phyloP scores from a whole-genome alignment of 495 filamentous ascomycete species.

The Glarea lozoyensis region DNA sequence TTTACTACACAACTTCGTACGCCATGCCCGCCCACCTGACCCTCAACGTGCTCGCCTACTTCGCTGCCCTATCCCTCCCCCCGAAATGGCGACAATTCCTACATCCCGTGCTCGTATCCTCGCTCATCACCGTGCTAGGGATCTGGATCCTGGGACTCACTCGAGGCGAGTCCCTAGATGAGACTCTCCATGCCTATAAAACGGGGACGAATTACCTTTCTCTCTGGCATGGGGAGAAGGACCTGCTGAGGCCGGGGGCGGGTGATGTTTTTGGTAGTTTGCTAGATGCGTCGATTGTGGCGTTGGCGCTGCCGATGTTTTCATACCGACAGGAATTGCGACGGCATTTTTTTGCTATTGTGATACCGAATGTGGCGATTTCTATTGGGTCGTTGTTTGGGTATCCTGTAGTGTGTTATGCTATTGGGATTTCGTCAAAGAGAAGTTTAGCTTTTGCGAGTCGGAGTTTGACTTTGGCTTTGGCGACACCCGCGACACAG shows the following conservation, averaged over 20 bases:
- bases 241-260: slow-evolving; percentile 30
- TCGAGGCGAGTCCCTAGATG: slow-evolving; percentile 21
- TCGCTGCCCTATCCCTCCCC: slow-evolving; percentile 36
- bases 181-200: slow-evolving; percentile 31
- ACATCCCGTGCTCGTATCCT: slow-evolving; percentile 43
- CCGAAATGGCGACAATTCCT: slow-evolving; percentile 31
- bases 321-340: slow-evolving; percentile 38
- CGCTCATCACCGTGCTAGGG: slow-evolving; percentile 32
- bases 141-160: slow-evolving; percentile 38
- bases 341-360: slow-evolving; percentile 37
- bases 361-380: slow-evolving; percentile 36
- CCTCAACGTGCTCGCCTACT: slow-evolving; percentile 40
- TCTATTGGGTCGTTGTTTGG: slow-evolving; percentile 38
- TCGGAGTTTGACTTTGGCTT: slow-evolving; percentile 42
- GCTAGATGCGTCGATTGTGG: slow-evolving; percentile 43
- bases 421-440: slow-evolving; percentile 34
- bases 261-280: slow-evolving; percentile 39
- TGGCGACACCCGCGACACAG: slow-evolving; percentile 36
- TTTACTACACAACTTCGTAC: slow-evolving; percentile 40
- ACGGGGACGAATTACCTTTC: slow-evolving; percentile 35
- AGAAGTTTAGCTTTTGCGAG: slow-evolving; percentile 40
- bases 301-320: slow-evolving; percentile 46
- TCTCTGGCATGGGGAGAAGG: slow-evolving; percentile 27
- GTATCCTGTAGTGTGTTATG: slow-evolving; percentile 38
- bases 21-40: slow-evolving; percentile 44